Base-by-base conservation (phyloP, 108 stramenopile species). In the Nitzschia sp. region DNA sequence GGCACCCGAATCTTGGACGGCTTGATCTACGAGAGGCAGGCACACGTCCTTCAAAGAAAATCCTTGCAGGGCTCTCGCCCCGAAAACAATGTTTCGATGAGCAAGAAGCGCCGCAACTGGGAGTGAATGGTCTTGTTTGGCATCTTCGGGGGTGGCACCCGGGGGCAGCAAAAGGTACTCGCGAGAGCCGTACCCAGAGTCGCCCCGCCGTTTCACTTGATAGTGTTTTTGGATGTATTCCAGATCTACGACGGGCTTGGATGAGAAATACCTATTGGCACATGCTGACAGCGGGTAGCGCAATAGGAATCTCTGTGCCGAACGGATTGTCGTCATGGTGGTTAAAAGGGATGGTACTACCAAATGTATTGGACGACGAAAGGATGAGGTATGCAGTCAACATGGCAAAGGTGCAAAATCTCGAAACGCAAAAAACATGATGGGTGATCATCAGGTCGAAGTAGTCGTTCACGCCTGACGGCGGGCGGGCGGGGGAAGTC, bases 11-110 rank as follows among this genome's bases (percentile, higher is more conserved):
- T 94, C 90, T 35, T 77, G 63, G 21, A 88, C 54, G 17, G 88
- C 88, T 5, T 68, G 53, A 45, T 84, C 66, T 5, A 94, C 30
- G 25, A 94, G 38, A 46, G 90, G 81, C 33, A 55, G 59, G 64
- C 91, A 89, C 51, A 79, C 76, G 34, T 73, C 73, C 24, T 53
- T 27, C 45, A 72, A 25, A 48, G 68, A 28, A 30, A 63, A 66
- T 31, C 55, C 63, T 3, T 76, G 49, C 31, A 79, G 78, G 27
- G 79, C 46, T 26, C 68, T 30, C 2, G 88, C 82, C 2, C 86
- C 91, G 69, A 92, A 92, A 17, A 92, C 24, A 23, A 92, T 84
- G 46, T 89, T 89, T 26, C 79, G 66, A 61, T 84, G 85, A 29
- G 84, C 82, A 64, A 76, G 65, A 6, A 92, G 4, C 1, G 88